Base-by-base conservation (phyloP, 768 basidiomycete species). In the Suillus subalutaceus region DNA sequence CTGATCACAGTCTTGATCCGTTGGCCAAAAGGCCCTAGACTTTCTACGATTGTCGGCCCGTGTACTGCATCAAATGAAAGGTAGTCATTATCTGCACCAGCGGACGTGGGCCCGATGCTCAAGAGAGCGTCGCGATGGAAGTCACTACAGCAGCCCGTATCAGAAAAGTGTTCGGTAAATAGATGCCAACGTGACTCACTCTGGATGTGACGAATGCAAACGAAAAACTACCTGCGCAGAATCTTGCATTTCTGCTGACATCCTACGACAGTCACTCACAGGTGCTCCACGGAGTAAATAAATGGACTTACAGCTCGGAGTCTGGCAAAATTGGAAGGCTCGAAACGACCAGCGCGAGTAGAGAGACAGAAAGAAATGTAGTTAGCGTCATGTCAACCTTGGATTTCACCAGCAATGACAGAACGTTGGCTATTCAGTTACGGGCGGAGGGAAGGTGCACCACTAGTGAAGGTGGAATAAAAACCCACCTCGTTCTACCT, bases 291-390 rank as follows among this genome's bases (percentile, higher is more conserved):
- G 3, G 20, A 35, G 35, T 35, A n/a, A n/a, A 37, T n/a, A 6
- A 37, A 56, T n/a, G 6, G 64, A 77, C 79, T 69, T 68, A 79
- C 79, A 73, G 62, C 37, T 72, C 68, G 41, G 74, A 66, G 59
- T 69, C 66, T 15, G 75, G 70, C 20, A 72, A 65, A 64, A 83
- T 69, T 35, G 82, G 82, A 67, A 74, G 81, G 72, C 81, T 72
- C 63, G 78, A 75, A 69, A 82, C 82, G 75, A 81, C 79, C 75
- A 84, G 79, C 76, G 77, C 81, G 65, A 82, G 73, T 40, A 84
- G 74, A 59, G 78, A 77, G 63, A 80, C 71, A 20, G 76, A 81
- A 57, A 75, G 78, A 62, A 84, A 72, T 44, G 82, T 69, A 64
- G 74, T 73, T 30, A 80, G 72, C 30, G 79, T 74, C 81, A 83